These are phyloP conservation scores for Iberis pinnata DNA, from an alignment of 345 rosid species.

Conservation along the genomic window DNA sequence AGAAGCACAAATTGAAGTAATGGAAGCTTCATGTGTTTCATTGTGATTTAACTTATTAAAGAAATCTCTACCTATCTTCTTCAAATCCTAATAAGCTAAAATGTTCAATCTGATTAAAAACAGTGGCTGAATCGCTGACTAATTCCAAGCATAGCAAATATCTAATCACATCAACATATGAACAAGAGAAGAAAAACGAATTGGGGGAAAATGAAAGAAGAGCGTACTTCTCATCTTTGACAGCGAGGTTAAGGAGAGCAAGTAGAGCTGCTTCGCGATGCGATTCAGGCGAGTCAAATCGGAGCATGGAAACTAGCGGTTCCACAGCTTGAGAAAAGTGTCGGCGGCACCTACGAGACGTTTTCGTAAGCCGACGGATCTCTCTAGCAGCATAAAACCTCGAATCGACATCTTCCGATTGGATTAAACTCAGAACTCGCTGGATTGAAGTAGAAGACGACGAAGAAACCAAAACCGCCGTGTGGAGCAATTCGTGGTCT, in stretches of 20 bases:
- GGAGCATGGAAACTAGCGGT: slow-evolving; percentile 82
- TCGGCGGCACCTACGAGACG: slow-evolving; percentile 79
- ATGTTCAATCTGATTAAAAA: too few species aligned
- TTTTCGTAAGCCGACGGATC: slow-evolving; percentile 87
- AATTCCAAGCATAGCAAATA: too few species aligned
- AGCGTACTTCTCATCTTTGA: slow-evolving; percentile 82
- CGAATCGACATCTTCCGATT: slow-evolving; percentile 44
- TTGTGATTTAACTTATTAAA: background rate
- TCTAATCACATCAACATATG: slow-evolving; percentile 10
- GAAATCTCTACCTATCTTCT: background rate
- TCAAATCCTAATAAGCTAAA: too few species aligned
- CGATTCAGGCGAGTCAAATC: slow-evolving; percentile 38
- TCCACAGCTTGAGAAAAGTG: slow-evolving; percentile 58
- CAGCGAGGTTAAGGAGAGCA: slow-evolving; percentile 96
- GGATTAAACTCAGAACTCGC: slow-evolving; percentile 46
- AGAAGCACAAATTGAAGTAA: background rate
- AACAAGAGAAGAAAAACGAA: slow-evolving; percentile 9
- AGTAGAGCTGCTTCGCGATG: slow-evolving; percentile 68
- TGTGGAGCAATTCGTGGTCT: slow-evolving; percentile 41
- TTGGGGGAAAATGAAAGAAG: background rate
- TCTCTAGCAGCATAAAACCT: slow-evolving; percentile 74
- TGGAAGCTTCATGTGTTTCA: background rate
- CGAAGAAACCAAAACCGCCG: slow-evolving; percentile 27
- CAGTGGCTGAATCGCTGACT: background rate
- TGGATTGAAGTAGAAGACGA: slow-evolving; percentile 43